phyloP scores from a whole-genome alignment of 805 yeast species.

The Pichia deserticola region DNA sequence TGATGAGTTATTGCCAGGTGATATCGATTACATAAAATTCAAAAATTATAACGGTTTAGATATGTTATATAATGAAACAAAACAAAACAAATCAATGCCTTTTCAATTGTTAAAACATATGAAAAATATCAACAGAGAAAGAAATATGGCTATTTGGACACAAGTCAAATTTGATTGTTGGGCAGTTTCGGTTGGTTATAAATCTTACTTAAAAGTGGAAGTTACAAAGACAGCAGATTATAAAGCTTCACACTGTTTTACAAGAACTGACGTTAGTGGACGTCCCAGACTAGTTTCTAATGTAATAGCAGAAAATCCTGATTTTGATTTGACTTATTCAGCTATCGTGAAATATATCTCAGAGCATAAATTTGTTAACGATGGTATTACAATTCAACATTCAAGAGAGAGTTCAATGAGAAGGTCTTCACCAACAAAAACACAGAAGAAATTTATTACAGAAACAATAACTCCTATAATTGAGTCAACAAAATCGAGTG shows the following conservation, averaged over 20 bases:
- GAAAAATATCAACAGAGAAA: constrained; percentile 5
- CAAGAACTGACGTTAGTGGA: not conserved
- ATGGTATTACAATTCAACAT: not conserved
- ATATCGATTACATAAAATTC: constrained; percentile 23
- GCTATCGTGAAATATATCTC: not conserved
- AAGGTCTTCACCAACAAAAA: not conserved
- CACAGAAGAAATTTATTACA: constrained; percentile 8
- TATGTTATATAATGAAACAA: constrained; percentile 12
- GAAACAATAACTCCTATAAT: constrained; percentile 13
- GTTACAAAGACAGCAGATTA: not conserved
- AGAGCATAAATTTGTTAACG: not conserved
- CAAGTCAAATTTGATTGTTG: constrained; percentile 9
- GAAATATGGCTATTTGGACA: constrained; percentile 6
- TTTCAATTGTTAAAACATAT: constrained; percentile 8
- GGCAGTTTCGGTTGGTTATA: constrained; percentile 3
- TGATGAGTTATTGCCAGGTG: constrained; percentile 14
- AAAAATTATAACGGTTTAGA: constrained; percentile 25
- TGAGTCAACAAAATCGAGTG: constrained; percentile 14
- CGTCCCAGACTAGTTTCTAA: not conserved
- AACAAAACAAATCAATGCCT: constrained; percentile 8
- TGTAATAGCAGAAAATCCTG: not conserved
- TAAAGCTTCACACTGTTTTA: not conserved
- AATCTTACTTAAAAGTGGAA: constrained; percentile 10
- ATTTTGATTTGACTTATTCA: not conserved
- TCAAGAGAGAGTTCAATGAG: not conserved